Base-by-base conservation (phyloP, 805 yeast species). In the Saccharomycopsis microspora region DNA sequence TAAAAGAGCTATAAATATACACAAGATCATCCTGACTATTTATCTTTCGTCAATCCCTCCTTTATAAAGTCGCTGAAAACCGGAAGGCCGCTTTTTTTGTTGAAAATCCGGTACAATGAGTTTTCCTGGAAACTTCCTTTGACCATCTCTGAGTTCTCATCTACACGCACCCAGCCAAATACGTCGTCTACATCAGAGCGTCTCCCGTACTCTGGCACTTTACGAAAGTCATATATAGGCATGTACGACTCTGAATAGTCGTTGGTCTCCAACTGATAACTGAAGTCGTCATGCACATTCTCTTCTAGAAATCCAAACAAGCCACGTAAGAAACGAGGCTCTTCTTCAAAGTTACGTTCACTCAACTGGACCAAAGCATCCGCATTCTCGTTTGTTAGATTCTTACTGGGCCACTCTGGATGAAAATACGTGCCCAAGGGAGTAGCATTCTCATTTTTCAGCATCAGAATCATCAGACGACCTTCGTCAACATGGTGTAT, bases 151-250 rank as follows among this genome's bases (percentile, higher is more conserved):
- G 85, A 84, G 3, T 68, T 58, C 1, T 53, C 61, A 53, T 74
- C 74, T 3, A 85, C 82, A 53, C 72, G 71, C 6, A 84, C 79
- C 56, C 80, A 82, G 1, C 94, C 95, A 45, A 78, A 67, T 1
- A 78, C 76, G 55, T 82, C 83, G 52, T 82, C 85, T 5, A 82
- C 73, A 27, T 80, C 83, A 1, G 90, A 86, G 9, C 72, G 74
- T 54, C 93, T 68, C 34, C 81, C 82, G 51, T 73, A 76, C 28
- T 72, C 65, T 1, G 90, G 87, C 1, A 76, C 70, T 42, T 71
- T 75, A 50, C 93, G 69, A 52, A 80, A 68, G 59, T 85, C 95
- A 55, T 75, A 81, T 41, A 85, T 74, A 5, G 88, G 86, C 81
- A 82, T 75, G 60, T 64, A 78, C 0, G 72, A 64, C 27, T 66